Base-by-base conservation (phyloP, 805 yeast species). In the Saccharomyces cerevisiae region DNA sequence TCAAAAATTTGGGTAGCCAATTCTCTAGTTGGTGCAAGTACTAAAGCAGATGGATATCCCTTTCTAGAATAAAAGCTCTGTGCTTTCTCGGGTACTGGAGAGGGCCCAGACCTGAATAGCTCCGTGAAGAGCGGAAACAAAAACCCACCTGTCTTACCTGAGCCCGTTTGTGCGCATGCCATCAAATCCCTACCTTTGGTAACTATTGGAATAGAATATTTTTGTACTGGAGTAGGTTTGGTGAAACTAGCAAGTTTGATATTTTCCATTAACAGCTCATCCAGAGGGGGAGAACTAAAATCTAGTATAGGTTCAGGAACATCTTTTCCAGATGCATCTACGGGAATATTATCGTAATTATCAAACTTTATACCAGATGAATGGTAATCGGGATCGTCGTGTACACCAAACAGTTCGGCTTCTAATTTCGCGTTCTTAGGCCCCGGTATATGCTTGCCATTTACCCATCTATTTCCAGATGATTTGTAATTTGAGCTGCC, bases 61-160 rank as follows among this genome's bases (percentile, higher is more conserved):
- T 84, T 88, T 73, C 83, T 80, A 66, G 82, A 79, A 32, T 83
- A 78, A 54, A 59, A 65, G 63, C 66, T 54, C 36, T 55, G 54
- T 41, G 61, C 63, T 30, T 57, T 59, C 53, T 72, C 77, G 51
- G 81, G 78, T 47, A 70, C 69, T 55, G 80, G 78, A 54, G 86
- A 79, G 51, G 98, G 98, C 47, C 99, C 98, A 64, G 78, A 80
- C 70, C 79, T 75, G 76, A 85, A 92, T 59, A 92, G 85, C 76
- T 90, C 89, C 47, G 96, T 85, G 64, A 92, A 79, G 53, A 92
- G 95, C 59, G 99, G 98, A 85, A 92, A 94, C 70, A 92, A 77
- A 80, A 94, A 94, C 61, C 98, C 98, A 79, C 97, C 98, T 68
- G 99, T 92, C 78, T 92, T 92, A 81, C 99, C 99, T 56, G 97